Conservation (phyloP, 2,329 filamentous ascomycete genomes). For the Didymella lethalis region DNA sequence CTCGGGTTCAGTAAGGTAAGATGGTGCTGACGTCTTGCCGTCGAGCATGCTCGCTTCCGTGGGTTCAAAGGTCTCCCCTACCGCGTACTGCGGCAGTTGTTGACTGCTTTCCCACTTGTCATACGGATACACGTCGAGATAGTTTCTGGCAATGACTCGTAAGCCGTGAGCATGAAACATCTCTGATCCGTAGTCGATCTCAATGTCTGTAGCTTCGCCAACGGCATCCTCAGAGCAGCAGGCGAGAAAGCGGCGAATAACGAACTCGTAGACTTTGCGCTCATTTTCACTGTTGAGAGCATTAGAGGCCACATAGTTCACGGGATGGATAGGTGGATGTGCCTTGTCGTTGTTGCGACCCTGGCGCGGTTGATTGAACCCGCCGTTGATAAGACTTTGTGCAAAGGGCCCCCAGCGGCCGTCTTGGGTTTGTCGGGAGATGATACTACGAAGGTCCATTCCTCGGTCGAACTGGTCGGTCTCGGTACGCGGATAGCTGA, state of each 20-base stretch:
- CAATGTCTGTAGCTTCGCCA: conserved; percentile 84
- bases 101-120: conserved; percentile 94
- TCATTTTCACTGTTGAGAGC: conserved; percentile 70
- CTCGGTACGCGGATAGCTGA: conserved; percentile 96
- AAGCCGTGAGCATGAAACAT: conserved; percentile 83
- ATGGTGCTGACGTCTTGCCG: conserved; percentile 85
- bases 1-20: conserved; percentile 92
- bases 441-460: conserved; percentile 80
- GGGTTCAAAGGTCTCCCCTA: conserved; percentile 85
- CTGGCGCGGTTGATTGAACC: conserved; percentile 80
- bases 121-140: conserved; percentile 93
- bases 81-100: conserved; percentile 78
- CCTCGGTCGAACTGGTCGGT: conserved; percentile 93
- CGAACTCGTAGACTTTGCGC: conserved; percentile 86
- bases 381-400: conserved; percentile 74
- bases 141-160: conserved; percentile 86
- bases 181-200: conserved; percentile 84
- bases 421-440: conserved; percentile 84
- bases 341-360: conserved; percentile 94
- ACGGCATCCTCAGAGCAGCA: conserved; percentile 95
- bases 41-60: conserved; percentile 88
- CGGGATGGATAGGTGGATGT: conserved; percentile 95
- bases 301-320: conserved; percentile 76
- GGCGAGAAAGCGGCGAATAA: conserved; percentile 88
- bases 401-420: conserved; percentile 82